A percentile compares a stretch with the other conserved stretches of the same genome.
Evolutionary conservation across 225 moss, liverwort and hornwort species (phyloP).

Genomic region (Antitrichia curtipendula): DNA sequence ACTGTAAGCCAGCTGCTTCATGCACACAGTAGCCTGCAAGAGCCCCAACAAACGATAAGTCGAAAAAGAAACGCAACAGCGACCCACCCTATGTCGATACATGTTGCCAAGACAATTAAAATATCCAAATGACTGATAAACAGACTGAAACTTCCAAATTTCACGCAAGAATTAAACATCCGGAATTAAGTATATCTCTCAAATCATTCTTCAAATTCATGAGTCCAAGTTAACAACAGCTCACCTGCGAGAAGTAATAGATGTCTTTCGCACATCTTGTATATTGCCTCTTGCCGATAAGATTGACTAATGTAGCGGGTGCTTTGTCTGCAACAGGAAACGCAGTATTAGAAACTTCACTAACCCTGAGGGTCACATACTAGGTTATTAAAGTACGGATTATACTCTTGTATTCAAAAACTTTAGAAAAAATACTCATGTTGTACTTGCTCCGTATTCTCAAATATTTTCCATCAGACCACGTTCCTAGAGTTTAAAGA

Average conservation of each 20-base stretch:
- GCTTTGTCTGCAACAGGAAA: conserved; percentile 55
- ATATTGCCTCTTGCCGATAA: conserved; percentile 85
- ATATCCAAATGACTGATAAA: background rate
- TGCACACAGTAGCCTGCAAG: conserved; percentile 72
- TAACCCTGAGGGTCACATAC: background rate
- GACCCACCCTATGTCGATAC: background rate
- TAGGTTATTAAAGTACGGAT: no score
- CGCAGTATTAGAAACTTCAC: background rate
- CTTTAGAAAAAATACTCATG: background rate
- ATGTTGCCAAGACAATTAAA: background rate
- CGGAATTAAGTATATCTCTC: background rate
- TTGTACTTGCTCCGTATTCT: background rate
- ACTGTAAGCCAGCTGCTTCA: conserved; percentile 81
- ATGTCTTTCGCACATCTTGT: conserved; percentile 79
- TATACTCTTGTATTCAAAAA: background rate
- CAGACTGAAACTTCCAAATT: background rate
- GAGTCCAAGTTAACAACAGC: background rate
- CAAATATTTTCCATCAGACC: background rate
- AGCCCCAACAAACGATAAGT: background rate
- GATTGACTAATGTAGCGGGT: conserved; percentile 65
- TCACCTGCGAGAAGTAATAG: conserved; percentile 67
- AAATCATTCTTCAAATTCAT: background rate
- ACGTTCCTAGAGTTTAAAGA: background rate
- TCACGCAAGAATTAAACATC: background rate
- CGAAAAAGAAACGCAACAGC: background rate